A percentile compares a stretch with the other conserved stretches of the same genome.
Evolutionary conservation across 2,329 filamentous ascomycete species (phyloP).

Genomic region (Aspergillus fructus): DNA sequence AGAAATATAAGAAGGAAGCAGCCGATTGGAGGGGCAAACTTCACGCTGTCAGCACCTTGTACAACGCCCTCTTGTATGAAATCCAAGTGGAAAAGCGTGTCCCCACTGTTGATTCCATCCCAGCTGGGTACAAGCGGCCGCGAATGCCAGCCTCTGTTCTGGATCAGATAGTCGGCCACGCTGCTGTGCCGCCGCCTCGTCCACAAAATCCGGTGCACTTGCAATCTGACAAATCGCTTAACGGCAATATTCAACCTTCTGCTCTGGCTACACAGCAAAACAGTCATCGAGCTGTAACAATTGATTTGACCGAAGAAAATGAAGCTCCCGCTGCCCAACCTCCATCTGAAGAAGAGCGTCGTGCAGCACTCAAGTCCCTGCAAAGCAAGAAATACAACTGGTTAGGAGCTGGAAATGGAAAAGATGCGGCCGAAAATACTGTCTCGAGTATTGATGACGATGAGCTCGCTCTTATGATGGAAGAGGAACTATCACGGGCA

Average conservation of each 20-base stretch:
- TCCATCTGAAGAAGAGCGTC: conserved; percentile 7
- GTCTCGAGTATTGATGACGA: conserved; percentile 16
- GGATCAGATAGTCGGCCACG: not conserved
- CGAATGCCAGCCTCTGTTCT: not conserved
- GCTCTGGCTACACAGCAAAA: not conserved
- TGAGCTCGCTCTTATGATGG: conserved; percentile 26
- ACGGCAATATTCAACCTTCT: not conserved
- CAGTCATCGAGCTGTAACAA: not conserved
- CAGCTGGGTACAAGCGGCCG: conserved; percentile 21
- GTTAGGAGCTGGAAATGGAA: conserved; percentile 20
- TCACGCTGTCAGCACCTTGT: conserved; percentile 20
- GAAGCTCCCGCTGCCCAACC: not conserved
- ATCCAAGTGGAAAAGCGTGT: conserved; percentile 20
- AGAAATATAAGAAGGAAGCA: conserved; percentile 27
- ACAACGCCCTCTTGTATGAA: conserved; percentile 28
- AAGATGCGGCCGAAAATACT: not conserved
- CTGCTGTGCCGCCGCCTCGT: not conserved
- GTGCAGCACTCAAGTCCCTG: conserved; percentile 24
- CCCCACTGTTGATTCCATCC: conserved; percentile 17
- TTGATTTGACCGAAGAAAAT: conserved; percentile 23
- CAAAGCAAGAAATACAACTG: conserved; percentile 33
- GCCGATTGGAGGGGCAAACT: conserved; percentile 26
- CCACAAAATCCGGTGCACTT: not conserved
- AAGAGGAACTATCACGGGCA: conserved; percentile 24
- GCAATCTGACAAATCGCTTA: not conserved